Percentiles rank a stretch among this genome's conserved stretches.
Evolutionary conservation across 768 basidiomycete genomes (phyloP).

Genomic region (Serendipita sp.): DNA sequence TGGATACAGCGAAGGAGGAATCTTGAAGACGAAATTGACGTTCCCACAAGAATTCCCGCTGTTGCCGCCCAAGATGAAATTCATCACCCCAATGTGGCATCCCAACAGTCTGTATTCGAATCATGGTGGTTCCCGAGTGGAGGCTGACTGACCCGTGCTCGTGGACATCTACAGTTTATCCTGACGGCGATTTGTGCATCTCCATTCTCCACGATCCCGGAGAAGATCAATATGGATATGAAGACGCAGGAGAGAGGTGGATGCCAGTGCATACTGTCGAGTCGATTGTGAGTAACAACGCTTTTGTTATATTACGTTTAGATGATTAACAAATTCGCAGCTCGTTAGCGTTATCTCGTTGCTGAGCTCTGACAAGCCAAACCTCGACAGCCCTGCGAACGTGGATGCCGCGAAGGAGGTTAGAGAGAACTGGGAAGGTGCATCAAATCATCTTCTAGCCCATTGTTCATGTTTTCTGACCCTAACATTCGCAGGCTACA

Average conservation of each 20-base stretch:
- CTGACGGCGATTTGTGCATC: constrained; percentile 94
- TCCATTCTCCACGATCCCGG: constrained; percentile 95
- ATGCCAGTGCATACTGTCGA: constrained; percentile 94
- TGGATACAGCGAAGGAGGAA: constrained; percentile 69
- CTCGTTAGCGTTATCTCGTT: constrained; percentile 93
- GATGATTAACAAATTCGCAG: constrained; percentile 26
- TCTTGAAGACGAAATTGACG: constrained; percentile 78
- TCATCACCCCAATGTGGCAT: constrained; percentile 93
- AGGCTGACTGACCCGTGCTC: constrained; percentile 7
- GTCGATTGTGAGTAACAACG: constrained; percentile 54
- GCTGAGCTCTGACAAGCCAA: constrained; percentile 79
- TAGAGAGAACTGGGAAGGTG: constrained; percentile 46
- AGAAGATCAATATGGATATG: constrained; percentile 90
- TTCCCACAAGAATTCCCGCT: constrained; percentile 88
- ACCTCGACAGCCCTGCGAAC: constrained; percentile 87
- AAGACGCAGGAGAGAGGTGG: constrained; percentile 95
- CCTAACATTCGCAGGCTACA: constrained; percentile 41
- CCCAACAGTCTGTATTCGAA: constrained; percentile 63
- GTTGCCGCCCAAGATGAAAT: constrained; percentile 88
- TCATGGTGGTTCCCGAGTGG: neutral
- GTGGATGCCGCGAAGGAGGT: constrained; percentile 90
- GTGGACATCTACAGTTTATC: constrained; percentile 53
- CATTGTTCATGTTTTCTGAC: neutral
- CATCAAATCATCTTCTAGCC: constrained; percentile 11
- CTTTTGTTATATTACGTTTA: neutral